These are phyloP conservation scores for Nicotiana noctiflora DNA, from an alignment of 257 asterid species.

Conservation along the genomic window DNA sequence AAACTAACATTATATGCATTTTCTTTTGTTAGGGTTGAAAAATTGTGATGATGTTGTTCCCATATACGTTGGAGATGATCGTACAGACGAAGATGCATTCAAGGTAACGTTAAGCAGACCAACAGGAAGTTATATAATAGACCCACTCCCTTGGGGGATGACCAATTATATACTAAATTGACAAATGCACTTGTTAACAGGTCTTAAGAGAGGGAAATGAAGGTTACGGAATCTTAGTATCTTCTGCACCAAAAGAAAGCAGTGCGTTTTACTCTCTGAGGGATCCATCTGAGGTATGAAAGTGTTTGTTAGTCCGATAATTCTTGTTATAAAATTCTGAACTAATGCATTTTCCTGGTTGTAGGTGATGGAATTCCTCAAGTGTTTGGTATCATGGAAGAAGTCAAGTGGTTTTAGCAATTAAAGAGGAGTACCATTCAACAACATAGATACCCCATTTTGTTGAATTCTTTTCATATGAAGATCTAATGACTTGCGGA, in stretches of 20 bases:
- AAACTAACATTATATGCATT: neutral
- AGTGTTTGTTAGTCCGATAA: neutral
- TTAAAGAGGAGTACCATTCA: constrained; percentile 7
- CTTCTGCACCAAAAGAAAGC: constrained; percentile 82
- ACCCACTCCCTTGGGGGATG: neutral
- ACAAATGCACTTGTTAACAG: constrained; percentile 23
- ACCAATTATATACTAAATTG: neutral
- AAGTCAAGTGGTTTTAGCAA: constrained; percentile 22
- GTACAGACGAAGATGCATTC: constrained; percentile 96
- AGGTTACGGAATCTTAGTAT: constrained; percentile 85
- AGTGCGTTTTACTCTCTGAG: constrained; percentile 78
- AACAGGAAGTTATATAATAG: neutral
- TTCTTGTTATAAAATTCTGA: neutral
- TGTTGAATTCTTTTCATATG: constrained; percentile 9
- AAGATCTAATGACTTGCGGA: constrained; percentile 9
- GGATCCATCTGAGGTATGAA: constrained; percentile 80
- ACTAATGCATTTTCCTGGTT: neutral
- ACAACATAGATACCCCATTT: constrained; percentile 11
- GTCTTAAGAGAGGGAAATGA: constrained; percentile 58
- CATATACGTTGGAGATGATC: constrained; percentile 89
- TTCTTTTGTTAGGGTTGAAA: constrained; percentile 41
- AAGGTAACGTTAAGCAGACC: constrained; percentile 40
- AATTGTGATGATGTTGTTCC: constrained; percentile 68
- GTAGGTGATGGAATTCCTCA: constrained; percentile 88
- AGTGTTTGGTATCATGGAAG: constrained; percentile 66